Evolutionary conservation across 2,329 filamentous ascomycete genomes (phyloP), one percentile per base, ranked within the genome.

Genomic region (Emmonsia crescens): DNA sequence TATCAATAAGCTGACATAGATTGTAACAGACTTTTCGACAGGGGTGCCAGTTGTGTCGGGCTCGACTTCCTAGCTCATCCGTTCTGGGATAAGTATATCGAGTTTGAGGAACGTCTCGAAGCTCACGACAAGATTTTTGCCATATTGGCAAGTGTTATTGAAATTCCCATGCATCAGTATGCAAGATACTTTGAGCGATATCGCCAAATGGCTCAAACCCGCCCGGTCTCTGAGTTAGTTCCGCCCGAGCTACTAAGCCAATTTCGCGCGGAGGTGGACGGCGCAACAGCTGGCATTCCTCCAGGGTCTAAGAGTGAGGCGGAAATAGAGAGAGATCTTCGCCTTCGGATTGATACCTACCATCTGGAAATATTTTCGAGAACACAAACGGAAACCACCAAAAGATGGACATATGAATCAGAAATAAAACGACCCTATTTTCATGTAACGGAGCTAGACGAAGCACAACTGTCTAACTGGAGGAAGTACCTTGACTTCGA

Each of bases 51-150:
- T 36, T 87, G 84, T 69, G 91, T 96, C 48, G 94, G 94, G 19
- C 82, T 97, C 21, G 94, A 99, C 76, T 99, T 96, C 72, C 82
- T 96, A 36, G 88, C 92, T 1, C 91, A 96, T 72, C 91, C 91
- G 0, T 96, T 99, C 78, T 99, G 94, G 94, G 94, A 99, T 75
- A 97, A 96, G 77, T 99, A 96, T 71, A 85, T 99, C 66, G 94
- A 97, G 73, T 97, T 95, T 70, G 94, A 97, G 73, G 92, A 96
- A 73, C 88, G 92, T 1, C 81, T 93, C 64, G 91, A 96, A 70
- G 85, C 88, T 0, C 84, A 88, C 16, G 89, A 95, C 65, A 90
- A 86, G 69, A 89, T 96, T 60, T 96, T 95, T 68, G 85, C 84
- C 48, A 90, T 99, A 61, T 82, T 96, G 59, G 82, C 83, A 64